phyloP scores from a whole-genome alignment of 208 protist species.

The Crithidia thermophila region DNA sequence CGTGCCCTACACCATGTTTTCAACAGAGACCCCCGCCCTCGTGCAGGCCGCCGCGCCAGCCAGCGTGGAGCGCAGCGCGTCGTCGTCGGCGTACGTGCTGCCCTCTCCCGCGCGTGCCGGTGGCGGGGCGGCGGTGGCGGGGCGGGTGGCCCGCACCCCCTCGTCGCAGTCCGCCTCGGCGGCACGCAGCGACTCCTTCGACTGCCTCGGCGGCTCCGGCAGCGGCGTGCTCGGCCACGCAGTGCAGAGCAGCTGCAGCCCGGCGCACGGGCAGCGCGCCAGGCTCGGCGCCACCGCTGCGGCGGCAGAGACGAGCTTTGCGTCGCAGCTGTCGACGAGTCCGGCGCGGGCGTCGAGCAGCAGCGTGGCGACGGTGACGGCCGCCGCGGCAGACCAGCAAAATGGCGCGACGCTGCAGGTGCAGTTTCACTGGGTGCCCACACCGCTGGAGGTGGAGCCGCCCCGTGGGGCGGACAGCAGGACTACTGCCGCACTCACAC shows the following conservation, averaged over 20 bases:
- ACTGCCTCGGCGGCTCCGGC: constrained; percentile 3
- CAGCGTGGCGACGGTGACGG: constrained; percentile 3
- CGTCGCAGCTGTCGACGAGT: background rate
- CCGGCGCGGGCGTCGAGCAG: background rate
- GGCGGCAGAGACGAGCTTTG: background rate
- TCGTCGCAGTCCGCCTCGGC: constrained; percentile 16
- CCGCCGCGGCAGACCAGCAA: constrained; percentile 12
- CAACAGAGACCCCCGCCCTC: constrained; percentile 9
- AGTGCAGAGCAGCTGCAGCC: constrained; percentile 34
- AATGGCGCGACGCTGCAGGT: constrained; percentile 31
- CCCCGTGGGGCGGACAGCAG: constrained; percentile 2
- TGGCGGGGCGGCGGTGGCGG: background rate
- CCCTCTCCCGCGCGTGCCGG: constrained; percentile 7
- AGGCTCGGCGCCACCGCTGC: background rate
- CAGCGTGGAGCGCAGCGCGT: background rate
- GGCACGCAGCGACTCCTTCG: constrained; percentile 22
- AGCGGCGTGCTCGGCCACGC: constrained; percentile 27
- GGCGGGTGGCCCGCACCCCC: background rate
- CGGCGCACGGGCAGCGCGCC: background rate
- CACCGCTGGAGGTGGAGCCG: constrained; percentile 16
- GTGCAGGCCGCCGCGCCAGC: background rate
- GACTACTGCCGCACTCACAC: background rate
- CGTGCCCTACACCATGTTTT: constrained; percentile 53
- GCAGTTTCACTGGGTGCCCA: constrained; percentile 33
- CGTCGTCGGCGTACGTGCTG: constrained; percentile 5